Base-by-base conservation (phyloP, 129 eudicot species). In the Artemisia argyi region DNA sequence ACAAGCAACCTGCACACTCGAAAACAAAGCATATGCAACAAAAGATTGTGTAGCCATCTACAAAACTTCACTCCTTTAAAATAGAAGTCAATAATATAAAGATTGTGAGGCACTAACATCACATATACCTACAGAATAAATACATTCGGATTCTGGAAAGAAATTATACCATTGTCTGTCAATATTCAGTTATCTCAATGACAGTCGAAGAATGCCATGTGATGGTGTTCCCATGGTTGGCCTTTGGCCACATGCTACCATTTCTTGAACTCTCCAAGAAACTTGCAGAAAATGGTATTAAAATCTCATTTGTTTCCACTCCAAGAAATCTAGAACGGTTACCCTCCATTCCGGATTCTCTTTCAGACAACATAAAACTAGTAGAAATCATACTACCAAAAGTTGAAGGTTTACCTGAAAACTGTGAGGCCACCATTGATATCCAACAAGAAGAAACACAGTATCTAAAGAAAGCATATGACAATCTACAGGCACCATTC, bases 171-270 rank as follows among this genome's bases (percentile, higher is more conserved):
- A 14, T 16, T 7, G 7, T 15, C 6, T 35, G 35, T 32, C 22
- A 0, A 30, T 26, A 17, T 15, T 32, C 44, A 68, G 17, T 16
- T 14, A 52, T 7, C 44, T 39, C 59, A 64, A 81, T 81, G 85
- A 69, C 64, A 12, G 17, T 77, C 47, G 3, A 69, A 53, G 63
- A 64, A 63, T 77, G 72, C 52, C 95, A 88, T 46, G 68, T 88
- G 42, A 81, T 85, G 82, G 57, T 85, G 79, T 79, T 85, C 77
- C 95, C 95, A 72, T 84, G 89, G 92, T 62, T 78, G 19, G 89
- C 94, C 62, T 84, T 87, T 13, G 94, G 94, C 32, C 89, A 85
- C 77, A 80, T 85, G 88, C 81, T 82, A 51, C 88, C 88, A 6
- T 82, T 82, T 72, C 82, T 79, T 52, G 80, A 85, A 24, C 80